Evolutionary conservation across 1,284 basidiomycete species (phyloP), one percentile per base, ranked within the genome.

Genomic region (Pterula multifida): DNA sequence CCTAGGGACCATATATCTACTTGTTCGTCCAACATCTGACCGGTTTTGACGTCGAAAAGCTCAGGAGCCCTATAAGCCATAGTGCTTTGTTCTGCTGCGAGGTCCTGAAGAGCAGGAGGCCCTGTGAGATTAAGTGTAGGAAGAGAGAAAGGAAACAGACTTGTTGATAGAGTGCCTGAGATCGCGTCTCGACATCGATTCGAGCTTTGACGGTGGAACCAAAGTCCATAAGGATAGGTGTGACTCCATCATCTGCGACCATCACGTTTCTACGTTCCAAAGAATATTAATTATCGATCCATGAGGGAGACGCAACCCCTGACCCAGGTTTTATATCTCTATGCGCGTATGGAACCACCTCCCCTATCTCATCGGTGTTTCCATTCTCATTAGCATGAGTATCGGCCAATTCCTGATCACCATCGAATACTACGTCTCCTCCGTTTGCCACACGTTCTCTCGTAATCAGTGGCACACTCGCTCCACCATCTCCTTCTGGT

Each of bases 51-150:
- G 58, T 97, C 93, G 61, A 96, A 96, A 9, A 97, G 72, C 60
- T 97, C 93, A 0, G 93, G 93, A 2, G 93, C 92, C 39, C 93
- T 82, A 60, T 94, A 97, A 0, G 93, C 89, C 92, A 97, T 96
- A 12, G 91, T 92, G 55, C 89, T 91, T 65, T 94, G 92, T 64
- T 96, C 93, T 19, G 89, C 90, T 1, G 93, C 93, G 56, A 94
- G 81, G 63, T 97, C 93, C 80, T 92, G 52, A 45, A 46, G 17
- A 26, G 17, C 12, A 23, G 19, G n/a, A 13, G 24, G 19, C n/a
- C n/a, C n/a, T 26, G 36, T 46, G 26, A 28, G 19, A 26, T 13
- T 35, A 42, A 17, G 35, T n/a, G 32, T 48, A 9, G 19, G 39
- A 11, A 17, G 17, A 22, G 39, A 39, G 13, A 25, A 22, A 25